phyloP scores from a whole-genome alignment of 2,329 filamentous ascomycete species.

The Dothistroma septosporum region DNA sequence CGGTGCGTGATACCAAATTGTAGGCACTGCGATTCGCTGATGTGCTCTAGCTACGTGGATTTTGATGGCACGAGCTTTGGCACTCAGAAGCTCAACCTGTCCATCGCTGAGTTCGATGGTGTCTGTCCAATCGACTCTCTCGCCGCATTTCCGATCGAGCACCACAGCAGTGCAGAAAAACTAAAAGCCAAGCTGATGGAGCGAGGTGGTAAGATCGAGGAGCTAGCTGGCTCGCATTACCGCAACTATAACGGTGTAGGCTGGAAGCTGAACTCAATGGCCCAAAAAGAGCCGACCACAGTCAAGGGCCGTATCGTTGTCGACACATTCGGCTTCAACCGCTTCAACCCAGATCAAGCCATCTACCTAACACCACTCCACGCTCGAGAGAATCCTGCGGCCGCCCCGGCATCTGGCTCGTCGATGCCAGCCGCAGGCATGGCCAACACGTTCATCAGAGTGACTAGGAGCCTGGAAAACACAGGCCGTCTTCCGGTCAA shows the following conservation, averaged over 20 bases:
- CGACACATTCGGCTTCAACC: constrained; percentile 44
- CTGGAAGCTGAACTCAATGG: constrained; percentile 35
- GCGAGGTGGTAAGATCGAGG: constrained; percentile 46
- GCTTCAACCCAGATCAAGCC: constrained; percentile 43
- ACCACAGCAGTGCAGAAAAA: constrained; percentile 39
- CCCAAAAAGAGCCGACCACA: constrained; percentile 39
- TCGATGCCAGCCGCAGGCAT: background rate
- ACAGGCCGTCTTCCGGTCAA: constrained; percentile 1
- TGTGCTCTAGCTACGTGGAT: constrained; percentile 34
- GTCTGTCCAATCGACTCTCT: constrained; percentile 43
- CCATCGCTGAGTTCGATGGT: constrained; percentile 37
- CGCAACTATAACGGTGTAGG: constrained; percentile 48
- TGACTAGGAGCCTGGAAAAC: background rate
- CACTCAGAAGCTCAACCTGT: constrained; percentile 29
- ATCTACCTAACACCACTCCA: constrained; percentile 38
- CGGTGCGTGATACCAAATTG: no score
- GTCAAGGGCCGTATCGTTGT: constrained; percentile 51
- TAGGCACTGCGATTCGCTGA: no score
- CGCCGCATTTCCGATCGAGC: constrained; percentile 43
- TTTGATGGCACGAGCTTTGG: constrained; percentile 40
- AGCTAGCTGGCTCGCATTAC: constrained; percentile 48
- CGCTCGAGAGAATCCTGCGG: background rate
- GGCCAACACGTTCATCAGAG: background rate
- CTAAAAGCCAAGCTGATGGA: constrained; percentile 41
- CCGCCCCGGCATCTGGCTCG: background rate